These are phyloP conservation scores for Wickerhamiella bombiphila DNA, from an alignment of 805 yeast species.

Conservation along the genomic window DNA sequence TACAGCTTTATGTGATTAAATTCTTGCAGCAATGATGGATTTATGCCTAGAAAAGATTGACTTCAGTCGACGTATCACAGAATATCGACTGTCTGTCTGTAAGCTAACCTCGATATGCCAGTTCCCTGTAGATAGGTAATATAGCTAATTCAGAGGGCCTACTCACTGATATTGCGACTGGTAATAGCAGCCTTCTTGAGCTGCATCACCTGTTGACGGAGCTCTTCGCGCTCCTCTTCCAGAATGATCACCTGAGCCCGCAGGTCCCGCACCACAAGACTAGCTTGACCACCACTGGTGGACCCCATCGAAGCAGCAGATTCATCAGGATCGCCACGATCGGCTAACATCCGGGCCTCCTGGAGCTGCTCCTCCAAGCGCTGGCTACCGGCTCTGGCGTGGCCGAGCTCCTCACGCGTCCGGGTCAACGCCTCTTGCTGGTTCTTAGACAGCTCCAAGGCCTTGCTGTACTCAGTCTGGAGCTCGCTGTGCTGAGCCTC, in stretches of 20 bases:
- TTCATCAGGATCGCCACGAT: constrained; percentile 20
- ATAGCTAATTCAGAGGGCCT: too few relatives aligned
- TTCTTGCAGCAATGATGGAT: too few relatives aligned
- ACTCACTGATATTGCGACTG: neutral
- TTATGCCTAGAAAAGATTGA: too few relatives aligned
- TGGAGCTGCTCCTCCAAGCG: constrained; percentile 52
- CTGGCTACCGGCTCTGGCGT: constrained; percentile 41
- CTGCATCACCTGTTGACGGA: constrained; percentile 24
- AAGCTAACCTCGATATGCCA: too few relatives aligned
- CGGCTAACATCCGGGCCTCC: constrained; percentile 38
- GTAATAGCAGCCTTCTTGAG: constrained; percentile 22
- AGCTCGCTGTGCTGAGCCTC: constrained; percentile 26
- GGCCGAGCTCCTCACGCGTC: constrained; percentile 57
- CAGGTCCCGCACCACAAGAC: constrained; percentile 62
- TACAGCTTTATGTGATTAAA: too few relatives aligned
- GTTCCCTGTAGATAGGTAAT: too few relatives aligned
- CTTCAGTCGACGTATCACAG: too few relatives aligned
- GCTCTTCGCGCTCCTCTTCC: constrained; percentile 70
- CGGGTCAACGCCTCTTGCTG: constrained; percentile 59
- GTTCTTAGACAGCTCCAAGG: constrained; percentile 56
- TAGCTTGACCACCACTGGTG: constrained; percentile 37
- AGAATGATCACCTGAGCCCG: constrained; percentile 72
- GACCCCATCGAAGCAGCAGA: constrained; percentile 21
- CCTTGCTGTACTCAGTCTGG: constrained; percentile 57
- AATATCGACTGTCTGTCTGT: too few relatives aligned